Base-by-base conservation (phyloP, 2,329 filamentous ascomycete genomes). In the Aureobasidium sp. region DNA sequence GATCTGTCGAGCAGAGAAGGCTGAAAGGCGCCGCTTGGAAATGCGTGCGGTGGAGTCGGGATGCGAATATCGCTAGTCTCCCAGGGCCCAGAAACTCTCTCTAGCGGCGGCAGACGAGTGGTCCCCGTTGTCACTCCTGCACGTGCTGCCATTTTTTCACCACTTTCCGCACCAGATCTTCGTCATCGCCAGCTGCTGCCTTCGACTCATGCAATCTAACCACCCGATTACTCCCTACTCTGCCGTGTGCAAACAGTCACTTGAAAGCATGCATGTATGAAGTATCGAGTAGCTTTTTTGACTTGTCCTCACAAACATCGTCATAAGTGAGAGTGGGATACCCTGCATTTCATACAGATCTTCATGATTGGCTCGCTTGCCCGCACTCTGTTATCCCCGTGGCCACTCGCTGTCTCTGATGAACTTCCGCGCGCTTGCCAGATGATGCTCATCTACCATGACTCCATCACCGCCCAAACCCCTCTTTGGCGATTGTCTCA, bases 311-410 rank as follows among this genome's bases (percentile, higher is more conserved):
- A 15, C 5, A 48, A 17, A 6, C 26, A 29, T 48, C 46, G 46
- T 48, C 46, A 48, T 48, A 13, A 50, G 17, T 50, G 17, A 9
- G 17, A 51, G 29, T 24, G 47, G 7, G 7, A 34, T 34, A 9
- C n/a, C 47, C 47, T 34, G 47, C 47, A 34, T 50, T 20, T 1
- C 29, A 43, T 12, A 24, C n/a, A 6, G 3, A 37, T 12, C 48
- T 13, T 8, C 52, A 43, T 26, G 20, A 55, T 55, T 55, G 52
- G 52, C 26, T 55, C 52, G 52, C 52, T 55, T 55, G 50, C 52
- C 37, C 32, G 52, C 39, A 43, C 52, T 53, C 26, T 32, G 52
- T 55, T 20, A 20, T 10, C 37, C 51, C 32, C 26, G 32, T 36
- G n/a, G 36, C 24, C 36, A 32, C 17, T 41, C 20, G 27, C 26